These are phyloP conservation scores for Dothiorella sarmentorum DNA, from an alignment of 2,329 filamentous ascomycete species.

Conservation along the genomic window DNA sequence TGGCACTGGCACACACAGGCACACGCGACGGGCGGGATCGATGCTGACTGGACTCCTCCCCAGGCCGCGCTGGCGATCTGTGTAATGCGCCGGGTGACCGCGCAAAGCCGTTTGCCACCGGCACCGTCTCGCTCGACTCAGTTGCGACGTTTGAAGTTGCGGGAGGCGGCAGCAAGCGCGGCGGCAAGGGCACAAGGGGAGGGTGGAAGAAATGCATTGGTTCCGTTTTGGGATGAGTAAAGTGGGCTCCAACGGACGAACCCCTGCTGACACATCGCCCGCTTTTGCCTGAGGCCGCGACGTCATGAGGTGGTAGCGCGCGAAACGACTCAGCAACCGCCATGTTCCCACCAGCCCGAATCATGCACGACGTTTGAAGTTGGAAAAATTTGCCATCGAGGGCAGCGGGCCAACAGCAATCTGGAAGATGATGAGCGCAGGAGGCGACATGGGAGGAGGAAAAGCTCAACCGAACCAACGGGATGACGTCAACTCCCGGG, in stretches of 20 bases:
- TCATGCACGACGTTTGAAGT: constrained; percentile 4
- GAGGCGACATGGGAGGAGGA: too few species aligned
- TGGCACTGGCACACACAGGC: too few species aligned
- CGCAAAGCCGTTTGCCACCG: background rate
- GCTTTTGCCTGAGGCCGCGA: background rate
- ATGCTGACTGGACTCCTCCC: too few species aligned
- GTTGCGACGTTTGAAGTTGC: constrained; percentile 6
- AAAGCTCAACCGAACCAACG: background rate
- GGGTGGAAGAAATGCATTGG: too few species aligned
- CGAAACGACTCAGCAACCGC: constrained; percentile 4
- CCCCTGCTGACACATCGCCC: background rate
- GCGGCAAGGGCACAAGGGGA: background rate
- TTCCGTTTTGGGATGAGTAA: too few species aligned
- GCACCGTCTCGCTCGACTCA: constrained; percentile 4
- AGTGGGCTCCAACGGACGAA: background rate
- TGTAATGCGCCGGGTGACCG: background rate
- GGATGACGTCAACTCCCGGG: constrained; percentile 7
- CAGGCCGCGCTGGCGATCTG: background rate
- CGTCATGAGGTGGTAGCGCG: constrained; percentile 1
- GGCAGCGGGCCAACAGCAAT: too few species aligned
- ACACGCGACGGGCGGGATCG: too few species aligned
- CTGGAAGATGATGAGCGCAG: background rate
- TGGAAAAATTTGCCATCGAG: too few species aligned
- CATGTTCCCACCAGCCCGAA: constrained; percentile 4
- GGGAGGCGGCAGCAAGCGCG: background rate